Evolutionary conservation across 1,139 yeast genomes (phyloP).

Genomic region (Lodderomyces theae): DNA sequence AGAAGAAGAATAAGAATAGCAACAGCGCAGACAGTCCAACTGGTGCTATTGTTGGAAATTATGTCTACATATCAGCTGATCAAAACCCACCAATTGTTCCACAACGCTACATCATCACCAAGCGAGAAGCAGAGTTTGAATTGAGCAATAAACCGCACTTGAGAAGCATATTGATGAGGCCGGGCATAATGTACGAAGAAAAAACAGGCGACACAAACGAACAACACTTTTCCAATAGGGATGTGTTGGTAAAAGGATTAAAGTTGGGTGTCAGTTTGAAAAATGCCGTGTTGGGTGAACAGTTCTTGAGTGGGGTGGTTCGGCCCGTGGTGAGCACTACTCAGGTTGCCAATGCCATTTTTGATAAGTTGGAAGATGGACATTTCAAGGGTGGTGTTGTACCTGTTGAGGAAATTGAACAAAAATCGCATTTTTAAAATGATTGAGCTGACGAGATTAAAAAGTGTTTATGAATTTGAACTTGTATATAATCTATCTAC

Average conservation of each 20-base stretch:
- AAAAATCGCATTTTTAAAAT: conserved; percentile 39
- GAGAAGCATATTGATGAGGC: conserved; percentile 66
- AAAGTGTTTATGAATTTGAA: too few relatives aligned
- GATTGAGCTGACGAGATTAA: too few relatives aligned
- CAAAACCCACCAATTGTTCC: conserved; percentile 67
- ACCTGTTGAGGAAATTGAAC: conserved; percentile 6
- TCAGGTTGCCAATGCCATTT: conserved; percentile 59
- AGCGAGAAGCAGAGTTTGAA: conserved; percentile 71
- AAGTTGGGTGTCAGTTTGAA: conserved; percentile 44
- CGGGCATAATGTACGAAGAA: conserved; percentile 78
- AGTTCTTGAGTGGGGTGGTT: conserved; percentile 43
- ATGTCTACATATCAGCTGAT: conserved; percentile 82
- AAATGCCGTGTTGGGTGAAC: conserved; percentile 29
- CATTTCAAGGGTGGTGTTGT: conserved; percentile 54
- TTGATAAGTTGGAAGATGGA: conserved; percentile 52
- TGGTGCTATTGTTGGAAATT: conserved; percentile 32
- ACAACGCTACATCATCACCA: conserved; percentile 65
- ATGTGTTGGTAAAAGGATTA: conserved; percentile 25
- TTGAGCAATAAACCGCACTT: conserved; percentile 43
- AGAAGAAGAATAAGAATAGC: too few relatives aligned
- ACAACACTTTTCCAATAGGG: conserved; percentile 29
- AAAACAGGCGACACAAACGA: conserved; percentile 15
- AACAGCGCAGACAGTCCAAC: too few relatives aligned
- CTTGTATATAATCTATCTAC: too few relatives aligned
- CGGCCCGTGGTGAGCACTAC: conserved; percentile 71